These are phyloP conservation scores for Stropharia rugosoannulata DNA, from an alignment of 768 basidiomycete genomes.

Conservation along the genomic window DNA sequence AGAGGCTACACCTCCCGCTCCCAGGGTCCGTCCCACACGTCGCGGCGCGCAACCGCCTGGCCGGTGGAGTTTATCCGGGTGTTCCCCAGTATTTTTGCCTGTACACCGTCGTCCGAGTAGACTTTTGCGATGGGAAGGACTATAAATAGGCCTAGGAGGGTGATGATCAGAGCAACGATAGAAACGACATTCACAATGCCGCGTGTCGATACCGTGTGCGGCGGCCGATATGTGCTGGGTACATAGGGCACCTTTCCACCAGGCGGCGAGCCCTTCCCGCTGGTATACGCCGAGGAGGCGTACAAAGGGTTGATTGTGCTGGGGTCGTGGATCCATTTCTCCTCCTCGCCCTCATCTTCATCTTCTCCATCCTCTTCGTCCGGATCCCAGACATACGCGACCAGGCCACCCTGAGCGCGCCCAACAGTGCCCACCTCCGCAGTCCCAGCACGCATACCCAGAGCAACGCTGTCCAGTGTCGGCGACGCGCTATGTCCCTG, in stretches of 20 bases:
- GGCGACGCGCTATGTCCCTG: neutral
- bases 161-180: constrained; percentile 55
- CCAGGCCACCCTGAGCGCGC: constrained; percentile 33
- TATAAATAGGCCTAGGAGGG: constrained; percentile 69
- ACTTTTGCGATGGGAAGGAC: constrained; percentile 67
- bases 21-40: neutral
- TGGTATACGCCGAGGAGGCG: neutral
- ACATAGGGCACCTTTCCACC: neutral
- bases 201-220: constrained; percentile 22
- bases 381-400: constrained; percentile 70
- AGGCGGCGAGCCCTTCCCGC: neutral
- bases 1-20: neutral
- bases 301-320: constrained; percentile 1
- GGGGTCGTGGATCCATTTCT: constrained; percentile 3
- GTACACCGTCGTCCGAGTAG: constrained; percentile 34
- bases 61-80: constrained; percentile 64
- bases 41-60: constrained; percentile 40
- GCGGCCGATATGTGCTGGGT: neutral
- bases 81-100: constrained; percentile 51
- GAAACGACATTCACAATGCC: constrained; percentile 61
- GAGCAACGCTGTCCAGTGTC: neutral
- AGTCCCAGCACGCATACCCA: constrained; percentile 3
- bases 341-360: constrained; percentile 9
- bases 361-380: constrained; percentile 20
- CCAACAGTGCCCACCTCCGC: constrained; percentile 12